These are phyloP conservation scores for Chenopodium berlandieri DNA, from an alignment of 148 eudicot species.

Conservation along the genomic window DNA sequence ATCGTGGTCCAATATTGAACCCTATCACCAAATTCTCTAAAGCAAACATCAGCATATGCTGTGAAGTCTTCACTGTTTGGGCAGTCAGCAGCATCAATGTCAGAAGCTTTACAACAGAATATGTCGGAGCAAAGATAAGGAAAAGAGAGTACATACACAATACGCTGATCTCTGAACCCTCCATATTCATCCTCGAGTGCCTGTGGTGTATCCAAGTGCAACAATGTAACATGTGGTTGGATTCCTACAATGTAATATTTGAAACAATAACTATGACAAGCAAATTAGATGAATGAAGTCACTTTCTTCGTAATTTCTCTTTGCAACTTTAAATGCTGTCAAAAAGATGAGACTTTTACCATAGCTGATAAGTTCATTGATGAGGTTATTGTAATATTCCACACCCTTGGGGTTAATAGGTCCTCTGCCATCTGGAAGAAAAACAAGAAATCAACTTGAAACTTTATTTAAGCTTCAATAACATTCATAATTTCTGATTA, in stretches of 20 bases:
- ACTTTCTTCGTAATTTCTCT: background rate
- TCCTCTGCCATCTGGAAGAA: constrained; percentile 48
- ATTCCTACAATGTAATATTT: constrained; percentile 42
- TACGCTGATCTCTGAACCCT: constrained; percentile 47
- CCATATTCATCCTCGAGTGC: constrained; percentile 72
- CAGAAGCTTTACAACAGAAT: background rate
- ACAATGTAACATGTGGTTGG: constrained; percentile 64
- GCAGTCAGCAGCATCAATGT: background rate
- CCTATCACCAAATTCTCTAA: constrained; percentile 67
- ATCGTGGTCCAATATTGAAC: constrained; percentile 59
- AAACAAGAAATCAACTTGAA: background rate
- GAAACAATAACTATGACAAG: background rate
- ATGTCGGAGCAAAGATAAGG: background rate
- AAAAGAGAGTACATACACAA: constrained; percentile 37
- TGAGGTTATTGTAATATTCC: constrained; percentile 54
- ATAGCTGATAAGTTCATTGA: constrained; percentile 48
- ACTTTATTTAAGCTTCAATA: background rate
- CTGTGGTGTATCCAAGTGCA: constrained; percentile 61
- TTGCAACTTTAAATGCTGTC: background rate
- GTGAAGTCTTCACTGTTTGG: constrained; percentile 39
- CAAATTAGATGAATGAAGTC: background rate
- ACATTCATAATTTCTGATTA: background rate
- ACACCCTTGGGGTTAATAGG: constrained; percentile 48
- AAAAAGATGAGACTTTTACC: constrained; percentile 28
- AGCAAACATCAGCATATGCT: constrained; percentile 68